A percentile compares a stretch with the other conserved stretches of the same genome.
Evolutionary conservation across 108 stramenopile species (phyloP).

Genomic region (Parietichytrium sp.): DNA sequence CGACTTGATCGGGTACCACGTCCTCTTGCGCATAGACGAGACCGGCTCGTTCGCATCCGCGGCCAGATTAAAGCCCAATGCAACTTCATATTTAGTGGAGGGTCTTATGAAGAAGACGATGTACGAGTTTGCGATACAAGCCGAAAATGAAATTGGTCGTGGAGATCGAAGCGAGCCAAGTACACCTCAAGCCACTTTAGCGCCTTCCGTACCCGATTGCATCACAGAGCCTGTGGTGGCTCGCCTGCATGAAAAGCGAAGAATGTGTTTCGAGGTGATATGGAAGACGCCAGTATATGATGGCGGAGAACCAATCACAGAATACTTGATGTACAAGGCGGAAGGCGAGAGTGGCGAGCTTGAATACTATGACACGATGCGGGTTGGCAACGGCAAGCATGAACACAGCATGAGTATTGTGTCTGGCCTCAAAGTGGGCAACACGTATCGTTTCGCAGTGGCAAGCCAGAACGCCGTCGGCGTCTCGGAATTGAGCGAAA

Average conservation of each 20-base stretch:
- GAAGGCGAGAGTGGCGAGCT: too few species aligned
- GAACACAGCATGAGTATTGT: too few species aligned
- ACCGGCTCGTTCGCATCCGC: background rate
- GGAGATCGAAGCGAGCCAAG: background rate
- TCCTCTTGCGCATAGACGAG: background rate
- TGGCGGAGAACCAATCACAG: background rate
- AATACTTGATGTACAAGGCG: too few species aligned
- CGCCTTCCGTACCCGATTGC: background rate
- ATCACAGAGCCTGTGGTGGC: background rate
- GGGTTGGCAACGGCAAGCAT: too few species aligned
- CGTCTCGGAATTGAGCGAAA: too few species aligned
- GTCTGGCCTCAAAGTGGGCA: too few species aligned
- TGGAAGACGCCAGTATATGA: background rate
- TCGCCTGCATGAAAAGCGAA: slow-evolving; percentile 11
- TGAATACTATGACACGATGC: too few species aligned
- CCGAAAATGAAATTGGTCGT: background rate
- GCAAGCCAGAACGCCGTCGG: too few species aligned
- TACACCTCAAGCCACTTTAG: background rate
- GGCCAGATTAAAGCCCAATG: background rate
- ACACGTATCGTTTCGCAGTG: too few species aligned
- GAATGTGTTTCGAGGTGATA: too few species aligned
- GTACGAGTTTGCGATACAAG: background rate
- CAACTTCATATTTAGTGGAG: background rate
- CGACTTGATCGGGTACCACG: background rate
- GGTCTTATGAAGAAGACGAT: background rate